These are phyloP conservation scores for Daedalea quercina DNA, from an alignment of 768 basidiomycete genomes.

Conservation along the genomic window DNA sequence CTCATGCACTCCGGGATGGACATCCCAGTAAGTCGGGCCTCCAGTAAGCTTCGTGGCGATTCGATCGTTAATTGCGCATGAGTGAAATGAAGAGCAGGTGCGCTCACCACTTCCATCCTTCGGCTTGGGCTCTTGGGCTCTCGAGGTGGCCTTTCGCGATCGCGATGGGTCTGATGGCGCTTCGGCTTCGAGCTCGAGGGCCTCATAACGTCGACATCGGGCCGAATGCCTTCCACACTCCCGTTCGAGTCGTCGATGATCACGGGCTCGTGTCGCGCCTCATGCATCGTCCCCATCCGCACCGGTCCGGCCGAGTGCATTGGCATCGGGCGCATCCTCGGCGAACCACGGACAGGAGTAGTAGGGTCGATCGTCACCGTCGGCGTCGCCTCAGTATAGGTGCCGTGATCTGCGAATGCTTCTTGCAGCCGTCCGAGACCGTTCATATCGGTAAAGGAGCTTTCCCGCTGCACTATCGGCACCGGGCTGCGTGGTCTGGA, in stretches of 20 bases:
- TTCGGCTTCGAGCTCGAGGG: background rate
- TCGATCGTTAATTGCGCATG: background rate
- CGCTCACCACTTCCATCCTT: background rate
- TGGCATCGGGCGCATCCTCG: conserved; percentile 5
- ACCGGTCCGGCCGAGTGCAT: conserved; percentile 1
- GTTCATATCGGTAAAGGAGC: conserved; percentile 12
- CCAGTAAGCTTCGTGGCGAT: background rate
- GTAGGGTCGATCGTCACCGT: conserved; percentile 15
- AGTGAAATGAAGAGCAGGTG: background rate
- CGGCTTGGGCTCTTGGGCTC: background rate
- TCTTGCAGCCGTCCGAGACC: conserved; percentile 15
- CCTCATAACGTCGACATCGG: conserved; percentile 13
- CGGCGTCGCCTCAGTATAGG: conserved; percentile 11
- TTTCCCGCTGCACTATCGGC: conserved; percentile 23
- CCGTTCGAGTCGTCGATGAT: conserved; percentile 13
- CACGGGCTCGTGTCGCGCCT: conserved; percentile 14
- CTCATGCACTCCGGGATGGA: conserved; percentile 2
- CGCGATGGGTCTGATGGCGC: background rate
- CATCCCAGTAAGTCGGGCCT: background rate
- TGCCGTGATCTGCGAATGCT: conserved; percentile 19
- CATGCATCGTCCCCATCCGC: conserved; percentile 8
- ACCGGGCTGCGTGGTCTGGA: conserved; percentile 12
- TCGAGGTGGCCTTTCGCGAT: background rate
- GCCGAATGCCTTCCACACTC: conserved; percentile 10
- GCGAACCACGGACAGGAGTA: conserved; percentile 13